Evolutionary conservation across 2,329 filamentous ascomycete genomes (phyloP), one percentile per base, ranked within the genome.

Genomic region (Colletotrichum incanum): DNA sequence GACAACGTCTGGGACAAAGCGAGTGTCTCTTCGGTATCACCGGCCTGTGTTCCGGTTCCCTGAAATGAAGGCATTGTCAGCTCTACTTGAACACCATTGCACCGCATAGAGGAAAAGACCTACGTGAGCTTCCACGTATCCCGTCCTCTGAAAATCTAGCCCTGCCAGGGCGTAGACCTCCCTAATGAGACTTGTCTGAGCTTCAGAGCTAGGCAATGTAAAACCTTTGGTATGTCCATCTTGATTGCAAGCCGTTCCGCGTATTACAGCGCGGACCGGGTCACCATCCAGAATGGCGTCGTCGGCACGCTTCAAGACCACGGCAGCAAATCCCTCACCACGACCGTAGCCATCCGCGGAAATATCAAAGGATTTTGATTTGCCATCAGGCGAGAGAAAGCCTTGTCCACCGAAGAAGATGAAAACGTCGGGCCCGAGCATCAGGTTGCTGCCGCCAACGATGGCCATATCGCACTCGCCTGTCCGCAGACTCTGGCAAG

Each of bases 21-120:
- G 16, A 77, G 79, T 0, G 86, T 85, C 70, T 90, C 88, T n/a
- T 86, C 84, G 0, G 87, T 87, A 71, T 90, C 88, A 2, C 89
- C 89, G 2, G 85, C 84, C 39, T 82, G 81, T 28, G 89, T 90
- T 14, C 88, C 88, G 0, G 88, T 90, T n/a, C 87, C 84, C 52
- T 55, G 18, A 11, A 11, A 2, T 14, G 14, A 16, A 16, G 12
- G 28, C 28, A 31, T 31, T 31, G 28, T 31, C 28, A 31, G 28
- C 28, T 31, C 28, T 31, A 31, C 28, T 31, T 6, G 28, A 31
- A 31, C 28, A 31, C 28, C 28, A 5, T 31, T 31, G 28, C 4
- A 31, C 28, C 6, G 28, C 3, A 34, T 34, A 12, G 16, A 34
- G 18, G 20, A 34, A 34, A 9, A 34, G 11, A 41, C 56, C 2